Evolutionary conservation across 768 basidiomycete genomes (phyloP), one percentile per base, ranked within the genome.

Genomic region (Tylopilus vinaceipallidus): DNA sequence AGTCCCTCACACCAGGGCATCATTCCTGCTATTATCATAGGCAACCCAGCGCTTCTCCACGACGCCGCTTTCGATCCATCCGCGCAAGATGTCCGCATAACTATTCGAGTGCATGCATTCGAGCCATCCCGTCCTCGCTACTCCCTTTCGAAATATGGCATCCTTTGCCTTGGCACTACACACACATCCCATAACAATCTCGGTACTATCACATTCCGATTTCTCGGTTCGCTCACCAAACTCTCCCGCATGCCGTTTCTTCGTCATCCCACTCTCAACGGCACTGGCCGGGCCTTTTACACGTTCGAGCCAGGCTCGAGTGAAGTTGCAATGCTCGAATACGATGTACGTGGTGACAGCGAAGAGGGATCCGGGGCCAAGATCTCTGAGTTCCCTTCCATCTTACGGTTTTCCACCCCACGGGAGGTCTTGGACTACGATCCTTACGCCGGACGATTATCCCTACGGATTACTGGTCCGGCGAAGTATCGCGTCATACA

Each of bases 361-460:
- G n/a, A 6, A 5, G 6, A 20, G 9, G 19, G 20, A 3, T 11
- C 7, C 4, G 9, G 9, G 20, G 39, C 34, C 41, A 51, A 37
- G 30, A 24, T 42, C 12, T 8, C 29, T 0, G 44, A 60, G 6
- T 52, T 60, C 27, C 41, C 36, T 22, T 46, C 4, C 9, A 32
- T 57, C 22, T 23, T 52, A 6, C 39, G 24, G 3, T 45, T 42
- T 24, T 33, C 54, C 12, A 13, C 36, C 6, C 10, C 20, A 2
- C 41, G 41, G 13, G 19, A 17, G 12, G 22, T 63, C 12, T 20
- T 32, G 26, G 58, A 63, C 42, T 63, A 57, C 35, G 61, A 62
- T 45, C 50, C 59, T 4, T 62, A 64, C 42, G 45, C 37, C 0
- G 62, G 61, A 2, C 48, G 50, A 30, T 32, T 62, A n/a, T 61